phyloP scores from a whole-genome alignment of 2,329 filamentous ascomycete species.

The Byssothecium circinans region DNA sequence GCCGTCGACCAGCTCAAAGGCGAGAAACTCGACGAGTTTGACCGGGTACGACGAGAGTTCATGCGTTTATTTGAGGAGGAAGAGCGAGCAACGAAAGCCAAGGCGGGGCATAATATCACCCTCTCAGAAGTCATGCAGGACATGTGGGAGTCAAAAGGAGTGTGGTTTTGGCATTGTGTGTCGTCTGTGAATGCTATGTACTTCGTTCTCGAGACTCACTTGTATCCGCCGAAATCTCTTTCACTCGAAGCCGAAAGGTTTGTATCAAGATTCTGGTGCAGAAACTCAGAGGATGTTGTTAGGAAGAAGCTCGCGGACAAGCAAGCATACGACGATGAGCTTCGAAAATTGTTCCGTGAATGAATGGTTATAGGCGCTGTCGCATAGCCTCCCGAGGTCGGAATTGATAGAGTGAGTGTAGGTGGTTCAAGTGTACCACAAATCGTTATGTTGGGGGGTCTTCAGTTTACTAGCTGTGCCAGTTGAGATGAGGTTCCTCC shows the following conservation, averaged over 20 bases:
- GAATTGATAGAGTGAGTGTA: background rate
- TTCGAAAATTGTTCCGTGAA: conserved; percentile 13
- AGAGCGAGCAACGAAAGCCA: background rate
- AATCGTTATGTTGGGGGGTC: no score
- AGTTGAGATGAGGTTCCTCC: background rate
- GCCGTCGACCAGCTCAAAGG: conserved; percentile 3
- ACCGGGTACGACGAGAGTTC: conserved; percentile 5
- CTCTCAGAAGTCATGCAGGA: conserved; percentile 25
- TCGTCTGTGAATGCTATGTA: conserved; percentile 27
- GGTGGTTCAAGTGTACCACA: no score
- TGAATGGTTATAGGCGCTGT: background rate
- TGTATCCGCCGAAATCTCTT: conserved; percentile 25
- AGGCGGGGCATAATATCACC: conserved; percentile 6
- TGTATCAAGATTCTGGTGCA: conserved; percentile 23
- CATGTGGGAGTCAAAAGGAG: conserved; percentile 25
- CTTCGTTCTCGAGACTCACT: conserved; percentile 24
- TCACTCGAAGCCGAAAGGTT: conserved; percentile 18
- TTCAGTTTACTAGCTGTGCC: background rate
- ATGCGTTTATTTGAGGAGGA: conserved; percentile 7
- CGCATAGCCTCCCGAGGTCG: background rate
- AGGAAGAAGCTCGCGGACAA: conserved; percentile 22
- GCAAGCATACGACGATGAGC: conserved; percentile 18
- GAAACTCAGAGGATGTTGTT: conserved; percentile 17
- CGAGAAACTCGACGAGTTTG: conserved; percentile 4
- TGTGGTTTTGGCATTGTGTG: conserved; percentile 36